These are phyloP conservation scores for Coniochaeta sp. DNA, from an alignment of 2,329 filamentous ascomycete genomes.

Conservation along the genomic window DNA sequence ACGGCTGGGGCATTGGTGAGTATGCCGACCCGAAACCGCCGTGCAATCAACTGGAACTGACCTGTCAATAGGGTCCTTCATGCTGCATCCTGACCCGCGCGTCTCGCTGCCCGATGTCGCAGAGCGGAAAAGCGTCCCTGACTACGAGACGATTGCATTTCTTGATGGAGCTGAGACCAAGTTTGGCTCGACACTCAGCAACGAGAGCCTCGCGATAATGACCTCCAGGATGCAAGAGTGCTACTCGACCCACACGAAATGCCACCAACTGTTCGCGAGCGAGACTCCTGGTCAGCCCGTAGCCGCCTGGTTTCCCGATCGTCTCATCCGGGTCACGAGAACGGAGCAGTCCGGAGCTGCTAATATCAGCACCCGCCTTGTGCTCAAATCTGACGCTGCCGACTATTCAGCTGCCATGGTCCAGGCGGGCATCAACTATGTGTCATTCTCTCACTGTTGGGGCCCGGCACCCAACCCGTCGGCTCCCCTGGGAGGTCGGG, in stretches of 20 bases:
- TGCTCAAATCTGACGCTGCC: no score
- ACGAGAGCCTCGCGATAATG: neutral
- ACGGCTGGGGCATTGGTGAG: neutral
- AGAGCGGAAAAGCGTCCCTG: neutral
- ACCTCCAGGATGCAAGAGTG: neutral
- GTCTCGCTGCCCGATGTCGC: neutral
- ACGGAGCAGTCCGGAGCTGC: neutral
- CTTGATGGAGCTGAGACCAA: neutral
- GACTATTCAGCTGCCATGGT: neutral
- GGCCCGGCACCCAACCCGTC: neutral
- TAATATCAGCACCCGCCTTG: no score
- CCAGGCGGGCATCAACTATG: neutral
- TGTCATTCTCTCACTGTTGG: neutral
- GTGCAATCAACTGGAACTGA: neutral
- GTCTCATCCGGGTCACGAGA: neutral
- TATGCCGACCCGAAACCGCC: neutral
- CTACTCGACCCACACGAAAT: neutral
- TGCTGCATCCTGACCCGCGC: neutral
- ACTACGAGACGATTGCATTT: neutral
- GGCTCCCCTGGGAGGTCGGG: neutral
- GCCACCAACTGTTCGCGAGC: neutral
- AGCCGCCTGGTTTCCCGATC: neutral
- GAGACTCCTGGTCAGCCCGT: neutral
- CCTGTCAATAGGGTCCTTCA: neutral
- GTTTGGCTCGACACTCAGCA: neutral